Evolutionary conservation across 2,329 filamentous ascomycete species (phyloP), one percentile per base, ranked within the genome.

Genomic region (Arthroderma sp.): DNA sequence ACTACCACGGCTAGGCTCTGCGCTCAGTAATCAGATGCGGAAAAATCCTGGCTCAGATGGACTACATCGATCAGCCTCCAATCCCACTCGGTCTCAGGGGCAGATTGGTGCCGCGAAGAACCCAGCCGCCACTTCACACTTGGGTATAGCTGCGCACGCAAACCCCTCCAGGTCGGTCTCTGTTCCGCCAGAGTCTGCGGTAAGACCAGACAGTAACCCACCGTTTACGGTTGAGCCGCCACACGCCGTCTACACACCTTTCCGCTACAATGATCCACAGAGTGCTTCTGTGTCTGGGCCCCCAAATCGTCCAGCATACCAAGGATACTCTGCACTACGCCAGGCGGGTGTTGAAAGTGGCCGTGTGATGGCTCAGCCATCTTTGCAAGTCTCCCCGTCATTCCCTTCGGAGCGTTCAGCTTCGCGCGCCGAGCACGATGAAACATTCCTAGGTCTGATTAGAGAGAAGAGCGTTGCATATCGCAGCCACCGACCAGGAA

Each of bases 391-490:
- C 7, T 58, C 62, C 19, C 59, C 61, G 28, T 17, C 56, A 54
- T 25, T 25, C 13, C 21, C 49, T 13, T 38, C 54, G 11, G 43
- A 35, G 2, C 47, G 63, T 57, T 59, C 61, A 38, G 59, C 59
- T 21, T 60, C 63, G 55, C 66, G 64, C 8, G 66, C 62, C 53
- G 69, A 73, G 52, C 68, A 68, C 13, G 71, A 72, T 54, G 74
- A 76, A 63, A 75, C 73, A 2, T 77, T 77, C 57, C 66, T 77
- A n/a, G 74, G 74, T 4, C 64, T 76, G 9, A 74, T 77, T 33
- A 66, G 74, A 58, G 70, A 75, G 56, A 76, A 75, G 59, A 76
- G 74, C 57, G 69, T 70, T 54, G 66, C 69, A n/a, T 74, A 74
- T 55, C 62, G 66, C 21, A 65, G 64, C 7, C 67, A 65, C 38